Conservation (phyloP, 2,329 filamentous ascomycete species). For the Beauveria asiatica region DNA sequence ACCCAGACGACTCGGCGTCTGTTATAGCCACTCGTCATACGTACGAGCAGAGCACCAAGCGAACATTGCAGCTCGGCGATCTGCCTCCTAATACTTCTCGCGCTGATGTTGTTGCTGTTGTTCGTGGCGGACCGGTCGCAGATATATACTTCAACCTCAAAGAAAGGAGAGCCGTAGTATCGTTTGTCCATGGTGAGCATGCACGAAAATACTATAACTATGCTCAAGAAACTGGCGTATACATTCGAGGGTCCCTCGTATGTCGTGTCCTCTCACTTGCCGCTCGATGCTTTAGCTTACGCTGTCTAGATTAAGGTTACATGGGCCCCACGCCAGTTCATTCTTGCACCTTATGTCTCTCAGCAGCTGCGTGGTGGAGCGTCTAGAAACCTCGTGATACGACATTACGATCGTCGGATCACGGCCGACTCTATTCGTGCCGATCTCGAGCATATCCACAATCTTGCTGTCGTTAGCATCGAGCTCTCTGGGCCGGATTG, state of each 20-base stretch:
- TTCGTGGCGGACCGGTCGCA: constrained; percentile 63
- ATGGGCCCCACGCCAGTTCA: constrained; percentile 66
- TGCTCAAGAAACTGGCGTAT: constrained; percentile 56
- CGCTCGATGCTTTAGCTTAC: background rate
- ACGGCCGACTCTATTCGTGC: constrained; percentile 58
- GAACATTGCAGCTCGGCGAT: constrained; percentile 55
- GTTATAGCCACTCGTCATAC: constrained; percentile 12
- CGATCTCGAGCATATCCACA: constrained; percentile 77
- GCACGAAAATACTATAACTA: constrained; percentile 59
- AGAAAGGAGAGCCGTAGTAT: constrained; percentile 55
- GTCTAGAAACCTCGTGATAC: constrained; percentile 65
- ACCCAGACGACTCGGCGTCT: background rate
- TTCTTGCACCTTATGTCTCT: constrained; percentile 52
- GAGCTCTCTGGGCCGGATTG: constrained; percentile 50
- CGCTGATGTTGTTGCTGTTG: constrained; percentile 52
- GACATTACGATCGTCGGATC: constrained; percentile 46
- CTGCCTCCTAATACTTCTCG: constrained; percentile 55
- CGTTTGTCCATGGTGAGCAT: constrained; percentile 57
- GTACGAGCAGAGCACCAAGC: constrained; percentile 31
- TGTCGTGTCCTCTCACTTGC: background rate
- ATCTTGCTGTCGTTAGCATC: constrained; percentile 61
- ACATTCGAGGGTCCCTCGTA: constrained; percentile 43
- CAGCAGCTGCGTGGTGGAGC: constrained; percentile 58
- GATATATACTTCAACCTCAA: constrained; percentile 55
- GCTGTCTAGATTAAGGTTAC: constrained; percentile 51